Conservation (phyloP, 805 yeast genomes). For the Candida golubevii region DNA sequence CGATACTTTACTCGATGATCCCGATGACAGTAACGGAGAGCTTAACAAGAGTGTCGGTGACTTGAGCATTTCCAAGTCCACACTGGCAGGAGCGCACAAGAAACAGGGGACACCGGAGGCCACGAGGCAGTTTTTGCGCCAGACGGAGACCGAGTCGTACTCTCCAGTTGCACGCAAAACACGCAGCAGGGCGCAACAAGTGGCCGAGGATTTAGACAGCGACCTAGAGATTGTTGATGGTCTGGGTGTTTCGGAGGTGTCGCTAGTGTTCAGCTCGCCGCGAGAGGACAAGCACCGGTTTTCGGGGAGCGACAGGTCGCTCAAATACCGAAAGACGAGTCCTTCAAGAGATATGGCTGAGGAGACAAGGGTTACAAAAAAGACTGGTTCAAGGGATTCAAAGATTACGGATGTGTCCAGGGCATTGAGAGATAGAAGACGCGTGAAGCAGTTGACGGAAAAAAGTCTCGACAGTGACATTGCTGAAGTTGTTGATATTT, state of each 20-base stretch:
- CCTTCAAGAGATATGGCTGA: too few species aligned
- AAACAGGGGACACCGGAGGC: slow-evolving; percentile 9
- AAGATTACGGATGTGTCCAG: too few species aligned
- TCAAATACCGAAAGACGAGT: too few species aligned
- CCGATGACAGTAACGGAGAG: slow-evolving; percentile 15
- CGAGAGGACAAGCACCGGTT: not conserved
- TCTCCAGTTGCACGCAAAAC: not conserved
- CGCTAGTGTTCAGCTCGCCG: slow-evolving; percentile 5
- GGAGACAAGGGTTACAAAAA: not conserved
- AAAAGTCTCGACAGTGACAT: too few species aligned
- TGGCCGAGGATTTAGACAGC: slow-evolving; percentile 1
- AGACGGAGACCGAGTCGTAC: slow-evolving; percentile 1
- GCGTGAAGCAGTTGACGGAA: too few species aligned
- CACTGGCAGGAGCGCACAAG: not conserved
- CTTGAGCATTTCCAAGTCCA: slow-evolving; percentile 10
- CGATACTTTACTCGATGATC: slow-evolving; percentile 7
- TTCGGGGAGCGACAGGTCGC: too few species aligned
- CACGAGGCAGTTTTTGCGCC: slow-evolving; percentile 10
- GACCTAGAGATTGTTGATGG: slow-evolving; percentile 13
- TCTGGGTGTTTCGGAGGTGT: slow-evolving; percentile 7
- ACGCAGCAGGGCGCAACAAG: not conserved
- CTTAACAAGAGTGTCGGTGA: slow-evolving; percentile 18
- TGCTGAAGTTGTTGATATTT: too few species aligned
- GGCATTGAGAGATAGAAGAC: too few species aligned
- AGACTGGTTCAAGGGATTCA: not conserved